These are phyloP conservation scores for Aspergillus transmontanensis DNA, from an alignment of 2,329 filamentous ascomycete species.

Conservation along the genomic window DNA sequence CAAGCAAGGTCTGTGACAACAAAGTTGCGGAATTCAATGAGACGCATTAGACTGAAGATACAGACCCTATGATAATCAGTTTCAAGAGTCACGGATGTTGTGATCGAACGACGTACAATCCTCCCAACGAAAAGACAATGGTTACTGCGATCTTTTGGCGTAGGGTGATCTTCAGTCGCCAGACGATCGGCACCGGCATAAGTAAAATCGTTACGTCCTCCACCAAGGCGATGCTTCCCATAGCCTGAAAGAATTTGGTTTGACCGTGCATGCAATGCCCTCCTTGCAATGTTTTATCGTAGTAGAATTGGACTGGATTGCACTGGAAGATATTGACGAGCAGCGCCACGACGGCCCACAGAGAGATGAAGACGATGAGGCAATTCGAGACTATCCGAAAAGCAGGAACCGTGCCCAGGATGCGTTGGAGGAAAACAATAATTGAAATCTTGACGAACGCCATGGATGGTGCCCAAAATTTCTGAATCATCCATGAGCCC, in stretches of 20 bases:
- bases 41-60: conserved; percentile 23
- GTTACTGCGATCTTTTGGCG: conserved; percentile 16
- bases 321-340: conserved; percentile 19
- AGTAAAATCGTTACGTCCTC: conserved; percentile 16
- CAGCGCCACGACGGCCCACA: conserved; percentile 13
- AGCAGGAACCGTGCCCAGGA: conserved; percentile 10
- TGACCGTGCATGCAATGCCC: conserved; percentile 16
- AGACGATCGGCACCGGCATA: conserved; percentile 14
- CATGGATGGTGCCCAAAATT: conserved; percentile 17
- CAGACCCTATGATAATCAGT: conserved; percentile 16
- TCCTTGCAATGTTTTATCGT: conserved; percentile 8
- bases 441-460: conserved; percentile 19
- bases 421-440: conserved; percentile 13
- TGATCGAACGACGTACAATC: conserved; percentile 5
- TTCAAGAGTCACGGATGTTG: neutral
- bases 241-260: conserved; percentile 14
- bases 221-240: conserved; percentile 13
- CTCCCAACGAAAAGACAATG: conserved; percentile 15
- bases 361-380: conserved; percentile 14
- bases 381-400: conserved; percentile 8
- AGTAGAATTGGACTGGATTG: conserved; percentile 15
- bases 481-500: conserved; percentile 19
- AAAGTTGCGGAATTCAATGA: conserved; percentile 18
- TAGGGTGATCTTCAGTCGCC: conserved; percentile 12
- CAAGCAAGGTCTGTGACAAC: conserved; percentile 13